phyloP scores from a whole-genome alignment of 2,329 filamentous ascomycete species.

The Colletotrichum sp. region DNA sequence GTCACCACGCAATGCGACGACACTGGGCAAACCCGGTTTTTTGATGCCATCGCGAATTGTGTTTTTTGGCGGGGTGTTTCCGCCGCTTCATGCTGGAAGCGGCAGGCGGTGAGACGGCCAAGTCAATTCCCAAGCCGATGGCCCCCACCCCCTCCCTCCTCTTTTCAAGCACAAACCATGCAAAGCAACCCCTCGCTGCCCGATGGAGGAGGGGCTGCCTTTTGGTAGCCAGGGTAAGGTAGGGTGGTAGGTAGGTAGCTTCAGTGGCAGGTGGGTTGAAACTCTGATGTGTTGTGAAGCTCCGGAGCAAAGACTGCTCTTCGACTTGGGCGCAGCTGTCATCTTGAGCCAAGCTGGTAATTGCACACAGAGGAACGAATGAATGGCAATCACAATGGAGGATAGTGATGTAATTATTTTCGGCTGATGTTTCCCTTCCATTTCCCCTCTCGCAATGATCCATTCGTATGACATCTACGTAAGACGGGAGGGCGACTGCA shows the following conservation, averaged over 20 bases:
- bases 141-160: not conserved
- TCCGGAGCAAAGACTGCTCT: not conserved
- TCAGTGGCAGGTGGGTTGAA: not conserved
- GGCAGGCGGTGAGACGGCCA: not conserved
- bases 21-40: not conserved
- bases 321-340: not conserved
- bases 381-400: not conserved
- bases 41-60: constrained; percentile 10
- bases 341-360: not conserved
- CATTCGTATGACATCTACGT: not conserved
- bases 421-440: not conserved
- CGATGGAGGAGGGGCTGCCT: not conserved
- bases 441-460: not conserved
- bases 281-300: not conserved
- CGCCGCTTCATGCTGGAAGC: not conserved
- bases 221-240: not conserved
- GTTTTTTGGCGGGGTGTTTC: constrained; percentile 12
- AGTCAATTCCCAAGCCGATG: not conserved
- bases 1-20: not conserved
- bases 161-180: not conserved
- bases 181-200: not conserved
- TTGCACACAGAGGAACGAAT: not conserved
- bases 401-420: not conserved
- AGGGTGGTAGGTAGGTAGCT: not conserved
- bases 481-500: not conserved